These are phyloP conservation scores for Wickerhamiella infanticola DNA, from an alignment of 1,139 yeast species.

Conservation along the genomic window DNA sequence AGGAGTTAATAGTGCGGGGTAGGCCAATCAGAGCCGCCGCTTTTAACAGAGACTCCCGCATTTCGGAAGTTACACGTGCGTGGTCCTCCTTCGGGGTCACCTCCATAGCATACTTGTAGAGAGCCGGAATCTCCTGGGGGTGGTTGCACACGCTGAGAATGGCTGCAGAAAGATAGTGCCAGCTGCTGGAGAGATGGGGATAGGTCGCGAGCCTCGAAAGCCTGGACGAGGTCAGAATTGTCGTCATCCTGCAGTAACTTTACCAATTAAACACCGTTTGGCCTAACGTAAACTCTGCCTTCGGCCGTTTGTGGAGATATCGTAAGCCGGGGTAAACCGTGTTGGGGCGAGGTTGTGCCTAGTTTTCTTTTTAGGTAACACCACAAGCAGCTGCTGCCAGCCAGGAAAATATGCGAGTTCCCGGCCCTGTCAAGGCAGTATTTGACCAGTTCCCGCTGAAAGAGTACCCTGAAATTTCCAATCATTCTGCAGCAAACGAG, in stretches of 20 bases:
- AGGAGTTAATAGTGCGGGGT: constrained; percentile 70
- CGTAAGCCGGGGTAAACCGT: too few species aligned
- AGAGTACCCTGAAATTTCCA: constrained; percentile 23
- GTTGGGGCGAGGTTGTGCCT: neutral
- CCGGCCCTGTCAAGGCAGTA: constrained; percentile 28
- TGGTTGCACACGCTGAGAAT: constrained; percentile 67
- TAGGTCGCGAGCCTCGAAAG: constrained; percentile 38
- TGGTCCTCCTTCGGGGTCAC: constrained; percentile 8
- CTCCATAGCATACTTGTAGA: constrained; percentile 60
- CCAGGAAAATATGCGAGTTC: constrained; percentile 23
- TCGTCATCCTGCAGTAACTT: neutral
- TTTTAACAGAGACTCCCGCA: constrained; percentile 65
- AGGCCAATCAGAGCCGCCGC: constrained; percentile 67
- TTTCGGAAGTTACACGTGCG: constrained; percentile 34
- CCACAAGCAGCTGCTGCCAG: too few species aligned
- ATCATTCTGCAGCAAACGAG: constrained; percentile 3
- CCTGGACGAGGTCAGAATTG: constrained; percentile 44
- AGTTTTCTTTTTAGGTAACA: neutral
- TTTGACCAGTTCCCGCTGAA: constrained; percentile 38
- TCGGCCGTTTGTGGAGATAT: too few species aligned
- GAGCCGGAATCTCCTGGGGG: constrained; percentile 63
- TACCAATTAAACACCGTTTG: too few species aligned
- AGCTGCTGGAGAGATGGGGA: constrained; percentile 38
- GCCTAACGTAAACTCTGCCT: too few species aligned
- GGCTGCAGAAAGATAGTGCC: constrained; percentile 74